Evolutionary conservation across 306 rosid genomes (phyloP).

Genomic region (Bauhinia variegata): DNA sequence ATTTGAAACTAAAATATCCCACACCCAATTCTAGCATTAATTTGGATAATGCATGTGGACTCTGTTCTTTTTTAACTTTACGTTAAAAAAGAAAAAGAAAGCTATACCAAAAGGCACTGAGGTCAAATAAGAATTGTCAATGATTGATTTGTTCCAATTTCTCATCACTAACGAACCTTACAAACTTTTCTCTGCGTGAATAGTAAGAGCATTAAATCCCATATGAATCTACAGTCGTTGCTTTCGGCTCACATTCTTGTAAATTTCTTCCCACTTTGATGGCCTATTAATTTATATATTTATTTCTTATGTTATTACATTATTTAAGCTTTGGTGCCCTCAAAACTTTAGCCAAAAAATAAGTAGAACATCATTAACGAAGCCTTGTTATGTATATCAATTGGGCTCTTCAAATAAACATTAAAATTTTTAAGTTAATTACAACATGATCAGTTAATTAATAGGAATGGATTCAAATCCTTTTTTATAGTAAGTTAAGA

Average conservation of each 20-base stretch:
- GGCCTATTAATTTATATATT: constrained; percentile 23
- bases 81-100: no score
- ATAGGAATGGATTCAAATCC: no score
- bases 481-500: no score
- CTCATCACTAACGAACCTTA: constrained; percentile 12
- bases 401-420: no score
- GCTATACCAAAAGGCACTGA: not conserved
- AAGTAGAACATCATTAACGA: constrained; percentile 33
- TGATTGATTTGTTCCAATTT: constrained; percentile 16
- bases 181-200: constrained; percentile 1
- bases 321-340: constrained; percentile 8
- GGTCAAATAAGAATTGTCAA: constrained; percentile 28
- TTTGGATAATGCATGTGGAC: not conserved
- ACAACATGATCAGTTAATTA: no score
- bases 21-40: constrained; percentile 23
- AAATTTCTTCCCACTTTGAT: constrained; percentile 37
- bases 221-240: constrained; percentile 29
- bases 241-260: constrained; percentile 34
- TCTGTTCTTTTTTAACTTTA: no score
- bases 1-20: constrained; percentile 22
- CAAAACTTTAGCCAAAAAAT: constrained; percentile 27
- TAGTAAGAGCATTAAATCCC: constrained; percentile 17
- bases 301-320: not conserved
- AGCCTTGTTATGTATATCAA: not conserved
- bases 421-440: no score